Evolutionary conservation across 192 early-diverging fungal genomes (phyloP), one percentile per base, ranked within the genome.

Genomic region (Backusella morwellensis): DNA sequence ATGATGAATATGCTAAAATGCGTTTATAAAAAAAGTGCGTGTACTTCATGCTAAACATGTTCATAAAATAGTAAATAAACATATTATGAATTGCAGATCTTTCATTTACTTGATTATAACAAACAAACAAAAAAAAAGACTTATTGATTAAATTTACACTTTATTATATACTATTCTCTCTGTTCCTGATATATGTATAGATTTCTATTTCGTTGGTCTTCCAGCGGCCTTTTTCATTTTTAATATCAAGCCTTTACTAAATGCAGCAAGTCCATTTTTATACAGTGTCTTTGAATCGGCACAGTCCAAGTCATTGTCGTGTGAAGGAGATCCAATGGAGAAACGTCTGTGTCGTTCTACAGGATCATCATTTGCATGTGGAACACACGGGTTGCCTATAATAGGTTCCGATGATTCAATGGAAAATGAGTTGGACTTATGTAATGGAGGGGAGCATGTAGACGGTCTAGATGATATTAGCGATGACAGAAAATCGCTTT

Each of bases 401-500:
- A 69, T 69, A 6, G 68, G 68, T 11, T 38, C 35, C 21, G 68
- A 36, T 36, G 68, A 38, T 36, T 6, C 19, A n/a, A 36, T 36
- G 17, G 68, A 69, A 21, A 69, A 69, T n/a, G 68, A 69, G n/a
- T n/a, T 6, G 19, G 68, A 36, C 2, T 36, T 35, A 36, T 35
- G 68, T n/a, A 69, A 19, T 21, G 19, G 35, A 69, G 68, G 35
- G 7, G 32, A 35, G 17, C 35, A 69, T n/a, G 14, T 36, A 69
- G 35, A 36, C n/a, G 68, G 68, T 21, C 68, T 69, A 19, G 68
- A 69, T n/a, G 68, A 69, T 35, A 69, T 36, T 15, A 69, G n/a
- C 1, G 68, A 69, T 8, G 68, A 69, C 3, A 69, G 35, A 40
- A 35, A 69, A 11, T 69, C 68, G 8, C 19, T 36, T 69, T 69